Conservation (phyloP, 1,139 yeast genomes). For the Geotrichum aggregatum region DNA sequence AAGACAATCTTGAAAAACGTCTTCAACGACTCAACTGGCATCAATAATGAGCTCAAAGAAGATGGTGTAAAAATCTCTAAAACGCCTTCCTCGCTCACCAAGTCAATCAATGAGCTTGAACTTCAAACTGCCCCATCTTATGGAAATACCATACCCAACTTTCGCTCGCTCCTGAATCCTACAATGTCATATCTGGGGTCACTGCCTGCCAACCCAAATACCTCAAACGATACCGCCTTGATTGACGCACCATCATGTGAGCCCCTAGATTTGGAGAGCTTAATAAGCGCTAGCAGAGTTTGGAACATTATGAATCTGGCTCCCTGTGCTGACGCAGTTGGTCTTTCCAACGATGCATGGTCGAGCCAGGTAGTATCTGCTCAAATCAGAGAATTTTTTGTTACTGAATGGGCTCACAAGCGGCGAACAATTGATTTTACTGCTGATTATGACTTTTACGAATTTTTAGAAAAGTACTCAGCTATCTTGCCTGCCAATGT, state of each 20-base stretch:
- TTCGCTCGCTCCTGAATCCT: conserved; percentile 27
- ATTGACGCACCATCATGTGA: conserved; percentile 10
- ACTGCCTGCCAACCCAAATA: neutral
- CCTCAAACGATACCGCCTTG: neutral
- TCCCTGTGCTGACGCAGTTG: conserved; percentile 31
- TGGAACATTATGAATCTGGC: conserved; percentile 39
- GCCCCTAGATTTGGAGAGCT: conserved; percentile 26
- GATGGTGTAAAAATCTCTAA: conserved; percentile 39
- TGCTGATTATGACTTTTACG: conserved; percentile 41
- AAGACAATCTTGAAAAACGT: conserved; percentile 35
- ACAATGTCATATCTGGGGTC: conserved; percentile 28
- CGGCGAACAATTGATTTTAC: conserved; percentile 38
- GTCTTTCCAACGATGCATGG: conserved; percentile 36
- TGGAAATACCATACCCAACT: conserved; percentile 25
- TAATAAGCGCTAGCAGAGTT: conserved; percentile 35
- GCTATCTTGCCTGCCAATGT: conserved; percentile 37
- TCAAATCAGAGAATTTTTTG: conserved; percentile 37
- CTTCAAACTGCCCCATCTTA: conserved; percentile 1
- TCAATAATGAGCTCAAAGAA: conserved; percentile 39
- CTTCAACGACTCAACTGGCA: conserved; percentile 39
- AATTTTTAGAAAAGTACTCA: conserved; percentile 38
- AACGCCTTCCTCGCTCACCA: conserved; percentile 35
- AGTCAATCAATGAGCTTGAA: conserved; percentile 26
- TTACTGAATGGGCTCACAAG: conserved; percentile 41
- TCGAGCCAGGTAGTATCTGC: conserved; percentile 37